Conservation (phyloP, 176 grass and related monocot species). For the Carex kokanica region DNA sequence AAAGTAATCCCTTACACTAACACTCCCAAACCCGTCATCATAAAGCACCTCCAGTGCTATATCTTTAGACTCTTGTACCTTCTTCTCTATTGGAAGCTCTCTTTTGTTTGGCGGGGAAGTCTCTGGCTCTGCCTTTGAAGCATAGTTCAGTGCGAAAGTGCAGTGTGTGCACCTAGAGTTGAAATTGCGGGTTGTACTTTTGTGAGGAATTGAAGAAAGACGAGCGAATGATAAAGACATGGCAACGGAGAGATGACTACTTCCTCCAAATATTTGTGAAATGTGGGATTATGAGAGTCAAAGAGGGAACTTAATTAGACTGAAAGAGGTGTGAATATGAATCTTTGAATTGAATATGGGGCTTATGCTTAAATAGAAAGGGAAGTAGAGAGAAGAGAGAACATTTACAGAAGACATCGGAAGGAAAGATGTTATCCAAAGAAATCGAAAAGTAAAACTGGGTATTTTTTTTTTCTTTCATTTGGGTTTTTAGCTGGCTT, state of each 20-base stretch:
- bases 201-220: constrained; percentile 10
- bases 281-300: background rate
- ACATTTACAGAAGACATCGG: background rate
- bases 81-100: constrained; percentile 3
- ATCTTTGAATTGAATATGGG: background rate
- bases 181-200: background rate
- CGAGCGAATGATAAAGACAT: constrained; percentile 28
- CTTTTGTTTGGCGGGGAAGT: constrained; percentile 10
- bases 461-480: too few relatives aligned
- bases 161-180: background rate
- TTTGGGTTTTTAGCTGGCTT: background rate
- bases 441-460: background rate
- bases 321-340: background rate
- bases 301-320: too few relatives aligned
- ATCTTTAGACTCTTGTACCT: background rate
- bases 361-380: background rate
- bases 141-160: constrained; percentile 7
- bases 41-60: constrained; percentile 44
- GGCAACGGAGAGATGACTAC: background rate
- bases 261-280: background rate
- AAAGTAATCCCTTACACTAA: constrained; percentile 76
- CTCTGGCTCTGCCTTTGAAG: background rate
- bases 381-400: background rate
- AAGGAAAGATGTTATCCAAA: background rate
- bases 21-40: constrained; percentile 74